phyloP scores from a whole-genome alignment of 345 rosid genomes.

The Bruguiera parviflora region DNA sequence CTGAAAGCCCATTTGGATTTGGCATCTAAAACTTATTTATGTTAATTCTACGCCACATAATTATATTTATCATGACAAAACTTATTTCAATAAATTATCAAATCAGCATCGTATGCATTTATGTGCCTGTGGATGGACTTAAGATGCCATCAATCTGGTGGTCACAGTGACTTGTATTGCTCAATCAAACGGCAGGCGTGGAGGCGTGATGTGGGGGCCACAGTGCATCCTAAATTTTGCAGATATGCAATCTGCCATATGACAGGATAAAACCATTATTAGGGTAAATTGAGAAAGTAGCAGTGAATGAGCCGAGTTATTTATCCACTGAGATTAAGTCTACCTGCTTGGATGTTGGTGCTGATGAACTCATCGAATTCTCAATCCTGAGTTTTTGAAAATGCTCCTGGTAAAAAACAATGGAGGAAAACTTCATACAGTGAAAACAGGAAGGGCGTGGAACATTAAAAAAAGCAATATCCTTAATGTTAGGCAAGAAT shows the following conservation, averaged over 20 bases:
- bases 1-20: too few species aligned
- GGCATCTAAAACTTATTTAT: too few species aligned
- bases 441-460: not conserved
- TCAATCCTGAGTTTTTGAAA: slow-evolving; percentile 78
- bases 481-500: not conserved
- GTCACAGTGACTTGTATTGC: slow-evolving; percentile 77
- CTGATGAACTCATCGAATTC: slow-evolving; percentile 79
- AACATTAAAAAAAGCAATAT: not conserved
- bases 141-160: not conserved
- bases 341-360: slow-evolving; percentile 87
- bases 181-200: slow-evolving; percentile 89
- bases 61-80: too few species aligned
- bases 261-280: not conserved
- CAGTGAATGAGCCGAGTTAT: not conserved
- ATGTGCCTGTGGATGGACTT: not conserved
- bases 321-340: not conserved
- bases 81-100: too few species aligned
- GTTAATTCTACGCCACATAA: too few species aligned
- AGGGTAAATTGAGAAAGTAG: not conserved
- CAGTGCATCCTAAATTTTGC: slow-evolving; percentile 78
- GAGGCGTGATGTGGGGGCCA: slow-evolving; percentile 76
- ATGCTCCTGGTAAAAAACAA: slow-evolving; percentile 55
- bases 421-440: not conserved
- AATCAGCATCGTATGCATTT: not conserved
- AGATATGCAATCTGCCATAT: slow-evolving; percentile 58